These are phyloP conservation scores for Aspergillus hiratsukae DNA, from an alignment of 2,329 filamentous ascomycete species.

Conservation along the genomic window DNA sequence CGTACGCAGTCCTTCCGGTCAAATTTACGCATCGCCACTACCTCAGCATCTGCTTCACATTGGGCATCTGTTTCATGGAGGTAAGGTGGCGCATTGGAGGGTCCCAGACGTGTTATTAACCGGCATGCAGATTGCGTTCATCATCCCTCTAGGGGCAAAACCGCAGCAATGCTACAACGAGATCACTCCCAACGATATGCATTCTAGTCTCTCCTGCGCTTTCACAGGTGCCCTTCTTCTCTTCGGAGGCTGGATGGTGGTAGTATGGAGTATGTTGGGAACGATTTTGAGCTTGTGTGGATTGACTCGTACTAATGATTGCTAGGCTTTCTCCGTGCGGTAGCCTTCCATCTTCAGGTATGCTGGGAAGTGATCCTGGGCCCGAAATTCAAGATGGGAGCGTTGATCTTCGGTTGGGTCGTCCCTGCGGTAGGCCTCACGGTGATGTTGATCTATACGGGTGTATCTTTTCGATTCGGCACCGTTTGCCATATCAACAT, in stretches of 20 bases:
- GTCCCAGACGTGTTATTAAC: constrained; percentile 9
- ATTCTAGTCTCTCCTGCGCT: constrained; percentile 73
- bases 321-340: constrained; percentile 73
- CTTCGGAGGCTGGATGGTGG: constrained; percentile 75
- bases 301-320: neutral
- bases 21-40: constrained; percentile 93
- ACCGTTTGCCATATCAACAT: constrained; percentile 93
- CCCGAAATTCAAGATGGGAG: constrained; percentile 79
- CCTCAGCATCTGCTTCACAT: constrained; percentile 78
- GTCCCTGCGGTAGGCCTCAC: constrained; percentile 72
- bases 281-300: neutral
- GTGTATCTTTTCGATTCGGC: constrained; percentile 91
- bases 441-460: constrained; percentile 75
- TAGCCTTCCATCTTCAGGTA: constrained; percentile 94
- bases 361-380: constrained; percentile 95
- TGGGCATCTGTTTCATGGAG: constrained; percentile 72
- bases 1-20: constrained; percentile 73
- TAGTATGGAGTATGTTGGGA: constrained; percentile 66
- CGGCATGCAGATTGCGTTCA: constrained; percentile 68
- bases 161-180: constrained; percentile 80
- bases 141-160: constrained; percentile 74
- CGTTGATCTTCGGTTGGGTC: constrained; percentile 77
- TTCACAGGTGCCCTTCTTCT: constrained; percentile 83
- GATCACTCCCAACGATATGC: constrained; percentile 94
- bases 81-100: constrained; percentile 46